Evolutionary conservation across 2,329 filamentous ascomycete species (phyloP).

Genomic region (Penicillium sp.): DNA sequence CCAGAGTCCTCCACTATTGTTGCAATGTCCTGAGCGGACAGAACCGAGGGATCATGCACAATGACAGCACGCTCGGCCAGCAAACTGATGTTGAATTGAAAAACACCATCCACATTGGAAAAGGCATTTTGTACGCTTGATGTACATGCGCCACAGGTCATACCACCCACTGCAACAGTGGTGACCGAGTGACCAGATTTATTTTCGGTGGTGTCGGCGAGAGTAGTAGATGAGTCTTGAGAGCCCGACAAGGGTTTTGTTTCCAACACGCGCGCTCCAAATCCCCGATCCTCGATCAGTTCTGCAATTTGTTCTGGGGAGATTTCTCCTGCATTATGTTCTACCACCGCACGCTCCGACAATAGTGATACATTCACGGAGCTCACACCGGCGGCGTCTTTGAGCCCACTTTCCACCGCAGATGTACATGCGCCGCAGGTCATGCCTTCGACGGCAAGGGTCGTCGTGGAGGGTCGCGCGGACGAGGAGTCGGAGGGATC

Average conservation of each 20-base stretch:
- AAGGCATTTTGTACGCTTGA: conserved; percentile 88
- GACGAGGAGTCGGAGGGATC: conserved; percentile 28
- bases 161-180: conserved; percentile 88
- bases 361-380: conserved; percentile 81
- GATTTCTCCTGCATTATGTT: conserved; percentile 69
- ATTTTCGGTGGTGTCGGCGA: conserved; percentile 34
- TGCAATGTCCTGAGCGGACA: conserved; percentile 74
- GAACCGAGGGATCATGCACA: conserved; percentile 74
- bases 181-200: conserved; percentile 64
- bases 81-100: conserved; percentile 93
- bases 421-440: conserved; percentile 90
- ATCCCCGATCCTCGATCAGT: conserved; percentile 71
- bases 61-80: conserved; percentile 90
- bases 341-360: conserved; percentile 81
- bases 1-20: conserved; percentile 88
- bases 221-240: conserved; percentile 36
- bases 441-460: conserved; percentile 82
- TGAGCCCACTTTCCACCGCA: conserved; percentile 79
- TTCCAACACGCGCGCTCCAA: conserved; percentile 78
- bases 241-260: conserved; percentile 53
- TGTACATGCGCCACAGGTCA: conserved; percentile 97
- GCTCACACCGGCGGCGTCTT: conserved; percentile 72
- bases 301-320: conserved; percentile 60
- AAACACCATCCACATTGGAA: conserved; percentile 72
- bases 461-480: conserved; percentile 65